A percentile compares a stretch with the other conserved stretches of the same genome.
Conservation (phyloP, 2,329 filamentous ascomycete species). For the Colletotrichum echinochloae region DNA sequence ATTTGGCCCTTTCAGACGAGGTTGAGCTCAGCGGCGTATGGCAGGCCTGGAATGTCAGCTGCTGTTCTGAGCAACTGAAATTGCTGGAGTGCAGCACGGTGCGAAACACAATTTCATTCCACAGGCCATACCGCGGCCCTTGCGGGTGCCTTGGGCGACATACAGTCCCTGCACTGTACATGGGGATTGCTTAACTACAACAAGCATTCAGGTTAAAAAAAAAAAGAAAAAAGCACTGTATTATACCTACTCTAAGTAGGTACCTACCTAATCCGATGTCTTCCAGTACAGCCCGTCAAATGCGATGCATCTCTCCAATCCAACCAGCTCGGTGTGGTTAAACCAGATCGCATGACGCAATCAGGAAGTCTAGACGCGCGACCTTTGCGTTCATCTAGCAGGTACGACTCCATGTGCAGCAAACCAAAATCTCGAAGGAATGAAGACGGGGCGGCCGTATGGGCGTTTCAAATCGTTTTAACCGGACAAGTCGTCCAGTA, state of each 20-base stretch:
- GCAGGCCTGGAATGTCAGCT: conserved; percentile 29
- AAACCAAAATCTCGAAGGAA: conserved; percentile 7
- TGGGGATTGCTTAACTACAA: not conserved
- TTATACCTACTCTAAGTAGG: too few species aligned
- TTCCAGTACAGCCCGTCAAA: not conserved
- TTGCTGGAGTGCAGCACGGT: conserved; percentile 26
- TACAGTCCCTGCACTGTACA: conserved; percentile 12
- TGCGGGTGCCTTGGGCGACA: not conserved
- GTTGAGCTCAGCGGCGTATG: conserved; percentile 1
- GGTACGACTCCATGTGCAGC: not conserved
- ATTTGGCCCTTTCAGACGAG: not conserved
- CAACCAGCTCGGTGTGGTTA: not conserved
- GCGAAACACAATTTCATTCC: conserved; percentile 10
- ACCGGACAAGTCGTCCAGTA: conserved; percentile 13
- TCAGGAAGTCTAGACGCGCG: not conserved
- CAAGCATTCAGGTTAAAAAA: not conserved
- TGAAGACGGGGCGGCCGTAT: conserved; percentile 8
- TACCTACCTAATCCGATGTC: too few species aligned
- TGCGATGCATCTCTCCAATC: not conserved
- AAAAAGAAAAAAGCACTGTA: not conserved
- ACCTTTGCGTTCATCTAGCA: not conserved
- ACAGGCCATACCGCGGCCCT: not conserved
- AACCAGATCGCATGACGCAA: not conserved
- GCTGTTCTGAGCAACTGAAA: conserved; percentile 27
- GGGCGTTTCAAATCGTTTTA: conserved; percentile 29